Evolutionary conservation across 2,329 filamentous ascomycete species (phyloP), one percentile per base, ranked within the genome.

Genomic region (Aspergillus sp.): DNA sequence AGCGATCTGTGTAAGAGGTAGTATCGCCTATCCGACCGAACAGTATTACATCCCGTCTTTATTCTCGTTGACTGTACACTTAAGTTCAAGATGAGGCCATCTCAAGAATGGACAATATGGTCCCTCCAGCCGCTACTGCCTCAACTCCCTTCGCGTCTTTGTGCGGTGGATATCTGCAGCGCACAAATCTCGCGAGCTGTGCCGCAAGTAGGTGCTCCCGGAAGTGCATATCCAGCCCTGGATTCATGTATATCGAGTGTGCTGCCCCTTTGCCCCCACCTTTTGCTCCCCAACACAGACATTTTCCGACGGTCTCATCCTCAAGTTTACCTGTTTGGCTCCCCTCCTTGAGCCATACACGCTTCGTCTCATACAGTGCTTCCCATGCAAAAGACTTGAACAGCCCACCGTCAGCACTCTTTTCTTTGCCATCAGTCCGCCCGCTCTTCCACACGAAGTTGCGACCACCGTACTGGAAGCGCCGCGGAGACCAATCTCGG

Each of bases 51-150:
- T 19, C 19, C 19, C 19, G 19, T 19, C 19, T 19, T 19, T 19
- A 19, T 19, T 19, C 19, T 19, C 19, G 19, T 19, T 19, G 19
- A 19, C 19, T 19, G 19, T 19, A 19, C 19, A 19, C 19, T 19
- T 19, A 19, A 19, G 19, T 19, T 19, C 19, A 19, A 19, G 2
- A 19, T 19, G 19, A 19, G 19, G 19, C 19, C 19, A 19, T 19
- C 19, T 19, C 19, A 19, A 19, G 19, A 19, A 19, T 19, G 19
- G 19, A 19, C 33, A 53, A 14, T 19, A 53, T 46, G 27, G 35
- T 48, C 23, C 23, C 2, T 87, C 82, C 53, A 21, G 44, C 44
- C 9, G 46, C 12, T 40, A 55, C 58, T 3, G 14, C 57, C 37
- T 64, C 62, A 3, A 62, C 37, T 6, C 57, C 57, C 12, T 48